Evolutionary conservation across 148 eudicot species (phyloP).

Genomic region (Hydrangea macrophylla): DNA sequence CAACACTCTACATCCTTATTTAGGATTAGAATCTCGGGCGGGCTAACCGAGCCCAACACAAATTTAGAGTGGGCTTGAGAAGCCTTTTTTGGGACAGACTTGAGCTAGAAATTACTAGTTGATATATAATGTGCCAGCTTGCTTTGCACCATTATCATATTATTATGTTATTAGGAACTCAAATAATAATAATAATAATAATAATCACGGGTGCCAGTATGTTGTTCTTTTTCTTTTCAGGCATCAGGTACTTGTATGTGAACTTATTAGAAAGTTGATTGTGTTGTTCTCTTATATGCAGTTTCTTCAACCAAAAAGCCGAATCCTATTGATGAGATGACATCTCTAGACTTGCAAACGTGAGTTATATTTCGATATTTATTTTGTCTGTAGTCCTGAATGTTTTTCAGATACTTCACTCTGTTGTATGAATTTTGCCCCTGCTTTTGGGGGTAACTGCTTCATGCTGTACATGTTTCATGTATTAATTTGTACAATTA

Average conservation of each 20-base stretch:
- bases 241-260: not conserved
- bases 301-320: conserved; percentile 56
- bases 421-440: not conserved
- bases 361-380: no score
- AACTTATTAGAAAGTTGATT: not conserved
- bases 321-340: conserved; percentile 39
- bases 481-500: not conserved
- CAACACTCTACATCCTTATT: not conserved
- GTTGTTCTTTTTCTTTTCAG: not conserved
- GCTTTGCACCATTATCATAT: not conserved
- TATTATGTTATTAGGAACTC: not conserved
- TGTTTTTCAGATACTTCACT: not conserved
- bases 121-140: not conserved
- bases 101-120: no score
- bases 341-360: conserved; percentile 72
- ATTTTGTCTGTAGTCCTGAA: not conserved
- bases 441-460: not conserved
- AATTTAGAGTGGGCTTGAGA: no score
- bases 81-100: no score
- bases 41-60: no score
- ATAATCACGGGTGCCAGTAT: not conserved
- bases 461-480: not conserved
- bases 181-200: not conserved
- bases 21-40: no score
- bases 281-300: conserved; percentile 24